phyloP scores from a whole-genome alignment of 768 basidiomycete species.

The Tulasnella sp. region DNA sequence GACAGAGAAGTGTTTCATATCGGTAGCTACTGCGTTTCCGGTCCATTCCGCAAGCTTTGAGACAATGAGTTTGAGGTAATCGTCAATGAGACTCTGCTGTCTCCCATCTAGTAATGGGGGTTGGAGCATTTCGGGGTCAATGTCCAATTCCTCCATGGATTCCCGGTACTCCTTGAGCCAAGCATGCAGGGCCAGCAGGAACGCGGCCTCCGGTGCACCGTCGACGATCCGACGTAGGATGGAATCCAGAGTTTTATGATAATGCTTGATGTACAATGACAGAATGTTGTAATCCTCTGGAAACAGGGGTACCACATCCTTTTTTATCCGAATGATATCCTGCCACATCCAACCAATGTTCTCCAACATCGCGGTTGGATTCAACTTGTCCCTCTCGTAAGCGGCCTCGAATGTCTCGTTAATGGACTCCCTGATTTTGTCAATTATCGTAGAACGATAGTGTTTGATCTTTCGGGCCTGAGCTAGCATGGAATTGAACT shows the following conservation, averaged over 20 bases:
- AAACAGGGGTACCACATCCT: slow-evolving; percentile 80
- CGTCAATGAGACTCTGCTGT: slow-evolving; percentile 85
- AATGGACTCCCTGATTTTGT: slow-evolving; percentile 67
- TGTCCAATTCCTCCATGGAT: slow-evolving; percentile 86
- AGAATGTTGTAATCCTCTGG: slow-evolving; percentile 87
- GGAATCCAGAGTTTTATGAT: slow-evolving; percentile 72
- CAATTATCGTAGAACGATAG: slow-evolving; percentile 80
- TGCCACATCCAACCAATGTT: slow-evolving; percentile 81
- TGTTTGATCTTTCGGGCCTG: slow-evolving; percentile 89
- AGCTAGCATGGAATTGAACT: slow-evolving; percentile 87
- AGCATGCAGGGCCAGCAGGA: slow-evolving; percentile 70
- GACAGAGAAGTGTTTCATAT: slow-evolving; percentile 68
- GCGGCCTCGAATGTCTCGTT: slow-evolving; percentile 54
- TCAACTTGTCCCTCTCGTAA: slow-evolving; percentile 45
- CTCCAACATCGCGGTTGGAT: slow-evolving; percentile 63
- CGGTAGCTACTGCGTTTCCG: slow-evolving; percentile 81
- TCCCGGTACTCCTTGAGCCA: slow-evolving; percentile 95
- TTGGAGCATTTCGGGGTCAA: slow-evolving; percentile 67
- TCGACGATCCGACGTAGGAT: slow-evolving; percentile 57
- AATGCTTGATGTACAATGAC: slow-evolving; percentile 67
- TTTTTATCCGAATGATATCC: slow-evolving; percentile 85
- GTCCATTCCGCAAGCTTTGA: slow-evolving; percentile 97
- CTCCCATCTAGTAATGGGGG: slow-evolving; percentile 92
- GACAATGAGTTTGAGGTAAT: slow-evolving; percentile 87
- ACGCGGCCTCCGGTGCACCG: slow-evolving; percentile 75